These are phyloP conservation scores for Venturia aucupariae DNA, from an alignment of 2,329 filamentous ascomycete genomes.

Conservation along the genomic window DNA sequence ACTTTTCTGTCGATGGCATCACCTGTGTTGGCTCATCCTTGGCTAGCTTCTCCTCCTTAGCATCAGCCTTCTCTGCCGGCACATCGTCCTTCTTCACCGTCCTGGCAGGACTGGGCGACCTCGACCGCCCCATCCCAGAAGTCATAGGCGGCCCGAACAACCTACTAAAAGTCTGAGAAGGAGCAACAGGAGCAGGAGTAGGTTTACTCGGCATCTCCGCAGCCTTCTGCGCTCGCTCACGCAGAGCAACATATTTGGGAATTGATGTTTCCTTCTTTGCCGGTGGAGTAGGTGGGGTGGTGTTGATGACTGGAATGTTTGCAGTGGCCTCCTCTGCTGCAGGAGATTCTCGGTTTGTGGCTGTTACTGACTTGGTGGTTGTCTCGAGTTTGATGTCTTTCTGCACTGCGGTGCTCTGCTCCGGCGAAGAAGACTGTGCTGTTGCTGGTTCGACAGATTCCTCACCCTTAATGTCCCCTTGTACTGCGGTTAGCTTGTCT, in stretches of 20 bases:
- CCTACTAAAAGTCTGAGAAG: not conserved
- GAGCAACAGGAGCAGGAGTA: not conserved
- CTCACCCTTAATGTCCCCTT: not conserved
- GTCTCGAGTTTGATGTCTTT: no score
- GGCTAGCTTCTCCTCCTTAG: not conserved
- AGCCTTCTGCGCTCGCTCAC: not conserved
- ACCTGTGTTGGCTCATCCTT: not conserved
- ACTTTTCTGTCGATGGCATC: no score
- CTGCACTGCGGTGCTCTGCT: no score
- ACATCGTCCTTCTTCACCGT: not conserved
- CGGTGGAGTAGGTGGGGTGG: not conserved
- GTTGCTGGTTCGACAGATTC: not conserved
- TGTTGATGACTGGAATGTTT: not conserved
- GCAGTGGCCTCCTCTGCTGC: not conserved
- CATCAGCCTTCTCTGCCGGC: not conserved
- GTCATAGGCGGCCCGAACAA: slow-evolving; percentile 5
- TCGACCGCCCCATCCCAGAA: not conserved
- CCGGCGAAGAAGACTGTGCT: no score
- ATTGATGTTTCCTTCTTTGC: not conserved
- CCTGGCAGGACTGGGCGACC: not conserved
- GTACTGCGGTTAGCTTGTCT: not conserved
- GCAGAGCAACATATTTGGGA: not conserved
- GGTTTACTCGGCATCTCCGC: not conserved
- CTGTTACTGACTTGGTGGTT: no score
- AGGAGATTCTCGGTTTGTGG: no score